Conservation (phyloP, 768 basidiomycete species). For the Hypsizygus marmoreus region DNA sequence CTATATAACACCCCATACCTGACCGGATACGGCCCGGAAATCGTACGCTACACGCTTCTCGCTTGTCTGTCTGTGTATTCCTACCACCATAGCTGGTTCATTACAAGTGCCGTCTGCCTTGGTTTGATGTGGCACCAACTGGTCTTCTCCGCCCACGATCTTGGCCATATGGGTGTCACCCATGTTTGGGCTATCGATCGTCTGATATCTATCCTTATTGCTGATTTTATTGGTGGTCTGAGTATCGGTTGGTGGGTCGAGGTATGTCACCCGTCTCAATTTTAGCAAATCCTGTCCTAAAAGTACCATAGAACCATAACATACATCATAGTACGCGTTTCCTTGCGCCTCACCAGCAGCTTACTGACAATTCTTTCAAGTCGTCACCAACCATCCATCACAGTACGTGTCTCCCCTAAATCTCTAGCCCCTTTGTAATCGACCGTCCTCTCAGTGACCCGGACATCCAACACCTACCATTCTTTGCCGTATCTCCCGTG, state of each 20-base stretch:
- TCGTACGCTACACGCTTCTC: conserved; percentile 75
- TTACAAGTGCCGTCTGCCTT: conserved; percentile 76
- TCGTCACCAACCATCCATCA: conserved; percentile 96
- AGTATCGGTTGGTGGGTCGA: conserved; percentile 99
- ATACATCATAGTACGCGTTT: conserved; percentile 30
- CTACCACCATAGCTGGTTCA: conserved; percentile 66
- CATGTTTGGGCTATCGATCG: conserved; percentile 85
- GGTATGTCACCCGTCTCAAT: conserved; percentile 53
- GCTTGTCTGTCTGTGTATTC: conserved; percentile 58
- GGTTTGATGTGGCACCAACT: conserved; percentile 96
- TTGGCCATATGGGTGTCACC: conserved; percentile 93
- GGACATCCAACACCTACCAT: conserved; percentile 87
- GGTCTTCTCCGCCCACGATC: conserved; percentile 89
- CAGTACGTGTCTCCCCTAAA: conserved; percentile 57
- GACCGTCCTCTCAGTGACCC: conserved; percentile 58
- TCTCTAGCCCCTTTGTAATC: not conserved
- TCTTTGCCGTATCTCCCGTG: conserved; percentile 88
- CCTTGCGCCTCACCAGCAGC: conserved; percentile 3
- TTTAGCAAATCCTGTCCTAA: conserved; percentile 4
- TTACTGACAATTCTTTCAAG: conserved; percentile 39
- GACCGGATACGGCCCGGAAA: conserved; percentile 86
- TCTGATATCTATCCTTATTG: conserved; percentile 73
- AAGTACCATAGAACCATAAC: conserved; percentile 62
- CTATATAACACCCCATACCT: conserved; percentile 85
- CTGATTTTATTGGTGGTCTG: conserved; percentile 88